A percentile compares a stretch with the other conserved stretches of the same genome.
Evolutionary conservation across 1,139 yeast genomes (phyloP).

Genomic region (Geotrichum australiense): DNA sequence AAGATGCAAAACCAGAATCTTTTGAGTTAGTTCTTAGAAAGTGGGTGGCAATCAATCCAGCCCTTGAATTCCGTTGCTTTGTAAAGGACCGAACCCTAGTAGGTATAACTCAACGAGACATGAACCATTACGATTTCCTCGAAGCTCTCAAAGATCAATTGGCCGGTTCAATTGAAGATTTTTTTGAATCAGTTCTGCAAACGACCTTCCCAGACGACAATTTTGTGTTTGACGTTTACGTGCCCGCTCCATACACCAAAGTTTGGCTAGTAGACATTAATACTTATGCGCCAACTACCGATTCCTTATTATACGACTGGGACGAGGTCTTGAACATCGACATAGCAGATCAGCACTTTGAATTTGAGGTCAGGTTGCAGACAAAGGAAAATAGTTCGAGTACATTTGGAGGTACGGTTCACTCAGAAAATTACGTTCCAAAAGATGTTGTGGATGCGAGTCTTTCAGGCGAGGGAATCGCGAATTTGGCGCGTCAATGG

Average conservation of each 20-base stretch:
- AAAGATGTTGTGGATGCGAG: constrained; percentile 83
- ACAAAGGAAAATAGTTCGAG: constrained; percentile 52
- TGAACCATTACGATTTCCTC: constrained; percentile 71
- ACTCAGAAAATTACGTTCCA: constrained; percentile 88
- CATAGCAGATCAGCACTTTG: constrained; percentile 32
- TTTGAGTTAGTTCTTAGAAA: constrained; percentile 69
- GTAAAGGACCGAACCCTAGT: constrained; percentile 54
- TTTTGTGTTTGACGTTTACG: constrained; percentile 71
- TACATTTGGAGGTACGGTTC: constrained; percentile 71
- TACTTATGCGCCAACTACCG: constrained; percentile 74
- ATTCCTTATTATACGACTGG: constrained; percentile 77
- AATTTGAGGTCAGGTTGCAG: constrained; percentile 58
- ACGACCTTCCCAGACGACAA: constrained; percentile 47
- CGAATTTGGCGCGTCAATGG: constrained; percentile 28
- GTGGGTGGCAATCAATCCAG: constrained; percentile 80
- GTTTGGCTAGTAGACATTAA: constrained; percentile 75
- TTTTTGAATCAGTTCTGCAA: constrained; percentile 46
- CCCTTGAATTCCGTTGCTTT: constrained; percentile 84
- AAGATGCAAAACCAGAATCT: constrained; percentile 23
- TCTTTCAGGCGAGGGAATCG: constrained; percentile 39
- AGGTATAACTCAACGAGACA: constrained; percentile 79
- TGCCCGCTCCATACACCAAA: constrained; percentile 64
- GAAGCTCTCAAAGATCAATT: constrained; percentile 43
- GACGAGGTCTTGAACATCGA: constrained; percentile 48
- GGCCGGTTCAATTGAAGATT: constrained; percentile 44